phyloP scores from a whole-genome alignment of 345 rosid species.

The Bretschneidera sinensis region DNA sequence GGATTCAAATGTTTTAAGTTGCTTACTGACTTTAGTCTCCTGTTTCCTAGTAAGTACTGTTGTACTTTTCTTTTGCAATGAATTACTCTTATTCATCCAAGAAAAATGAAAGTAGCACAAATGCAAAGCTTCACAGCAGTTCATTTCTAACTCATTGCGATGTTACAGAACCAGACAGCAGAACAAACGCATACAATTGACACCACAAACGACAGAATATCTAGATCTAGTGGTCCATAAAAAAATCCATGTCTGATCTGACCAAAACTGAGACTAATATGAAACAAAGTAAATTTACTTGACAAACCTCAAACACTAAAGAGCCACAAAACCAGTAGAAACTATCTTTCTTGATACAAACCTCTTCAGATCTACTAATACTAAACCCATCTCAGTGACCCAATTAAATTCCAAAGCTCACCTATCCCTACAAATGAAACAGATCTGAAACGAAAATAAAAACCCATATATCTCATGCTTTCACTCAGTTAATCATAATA shows the following conservation, averaged over 20 bases:
- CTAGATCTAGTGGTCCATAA: conserved; percentile 2
- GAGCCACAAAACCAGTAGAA: neutral
- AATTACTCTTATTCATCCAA: no score
- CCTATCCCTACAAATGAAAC: neutral
- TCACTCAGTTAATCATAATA: no score
- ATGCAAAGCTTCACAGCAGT: no score
- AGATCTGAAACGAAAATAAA: neutral
- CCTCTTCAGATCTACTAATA: conserved; percentile 4
- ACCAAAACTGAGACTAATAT: conserved; percentile 3
- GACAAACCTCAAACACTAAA: neutral
- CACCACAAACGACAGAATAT: neutral
- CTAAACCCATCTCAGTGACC: neutral
- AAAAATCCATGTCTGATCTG: conserved; percentile 2
- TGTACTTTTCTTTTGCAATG: no score
- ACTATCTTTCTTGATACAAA: neutral
- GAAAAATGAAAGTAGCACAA: no score
- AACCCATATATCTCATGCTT: no score
- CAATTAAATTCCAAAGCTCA: neutral
- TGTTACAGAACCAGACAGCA: no score
- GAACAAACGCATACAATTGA: no score
- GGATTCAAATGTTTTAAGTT: no score
- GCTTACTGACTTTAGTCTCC: no score
- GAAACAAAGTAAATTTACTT: conserved; percentile 1
- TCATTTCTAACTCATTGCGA: no score
- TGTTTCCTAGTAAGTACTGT: no score